Evolutionary conservation across 306 rosid genomes (phyloP), one percentile per base, ranked within the genome.

Genomic region (Prunus mongolica): DNA sequence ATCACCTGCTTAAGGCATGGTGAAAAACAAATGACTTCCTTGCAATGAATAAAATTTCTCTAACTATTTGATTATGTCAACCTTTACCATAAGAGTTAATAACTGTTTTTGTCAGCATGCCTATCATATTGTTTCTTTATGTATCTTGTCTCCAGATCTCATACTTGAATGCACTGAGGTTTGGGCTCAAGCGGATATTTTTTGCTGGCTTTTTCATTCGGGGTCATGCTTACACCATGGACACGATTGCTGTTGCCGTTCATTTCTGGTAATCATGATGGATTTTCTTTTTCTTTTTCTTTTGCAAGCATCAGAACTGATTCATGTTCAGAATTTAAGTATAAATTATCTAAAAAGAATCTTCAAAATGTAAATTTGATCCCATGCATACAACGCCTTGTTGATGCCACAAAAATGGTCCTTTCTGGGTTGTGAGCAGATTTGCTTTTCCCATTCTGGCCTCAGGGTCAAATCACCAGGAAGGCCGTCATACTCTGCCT

Each of bases 201-300:
- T 95, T 92, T 52, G 99, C 91, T 38, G 99, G 99, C 71, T 95
- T 95, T 85, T 95, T 95, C 78, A 89, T 92, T 58, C 85, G 93
- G 63, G 89, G 93, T 55, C 99, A 92, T 76, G 89, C 93, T 62
- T 89, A 86, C 80, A 92, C 97, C 28, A 89, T 95, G 99, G 99
- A 95, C 77, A 95, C 97, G 7, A 86, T 95, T 79, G 90, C 97
- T 32, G 97, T 95, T 84, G 99, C 88, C 47, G 99, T 95, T 72
- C 69, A 92, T 85, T 95, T 85, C 89, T 95, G 99, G 99, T 92
- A 87, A 85, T 3, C 19, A 7, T 41, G 66, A 67, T 10, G 24
- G 44, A 2, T 20, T 6, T 4, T 2, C n/a, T 25, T 6, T 4
- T 4, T 38, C 28, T 13, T 30, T 45, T 54, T 6, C 13, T 61